Evolutionary conservation across 148 eudicot species (phyloP).

Genomic region (Chenopodium formosanum): DNA sequence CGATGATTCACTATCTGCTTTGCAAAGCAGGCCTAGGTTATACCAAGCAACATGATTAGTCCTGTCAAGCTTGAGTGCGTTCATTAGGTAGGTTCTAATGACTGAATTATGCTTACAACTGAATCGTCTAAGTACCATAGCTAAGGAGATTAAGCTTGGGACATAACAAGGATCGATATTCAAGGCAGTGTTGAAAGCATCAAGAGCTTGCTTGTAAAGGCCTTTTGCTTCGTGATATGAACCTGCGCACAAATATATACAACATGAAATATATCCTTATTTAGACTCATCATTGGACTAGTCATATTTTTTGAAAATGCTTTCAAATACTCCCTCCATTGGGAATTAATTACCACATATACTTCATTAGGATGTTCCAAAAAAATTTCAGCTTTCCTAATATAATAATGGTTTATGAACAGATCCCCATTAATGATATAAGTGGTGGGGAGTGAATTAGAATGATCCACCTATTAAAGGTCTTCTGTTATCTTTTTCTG

Average conservation of each 20-base stretch:
- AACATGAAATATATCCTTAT: neutral
- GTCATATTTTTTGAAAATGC: neutral
- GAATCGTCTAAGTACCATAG: constrained; percentile 45
- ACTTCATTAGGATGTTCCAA: neutral
- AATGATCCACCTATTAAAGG: no score
- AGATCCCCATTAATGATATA: no score
- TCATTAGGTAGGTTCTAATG: constrained; percentile 58
- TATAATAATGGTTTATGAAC: neutral
- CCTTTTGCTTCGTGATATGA: constrained; percentile 69
- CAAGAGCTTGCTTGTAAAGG: constrained; percentile 54
- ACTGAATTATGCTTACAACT: constrained; percentile 36
- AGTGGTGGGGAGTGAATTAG: no score
- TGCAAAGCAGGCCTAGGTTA: constrained; percentile 69
- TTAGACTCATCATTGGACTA: neutral
- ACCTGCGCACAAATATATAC: constrained; percentile 48
- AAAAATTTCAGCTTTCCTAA: neutral
- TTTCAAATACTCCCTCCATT: neutral
- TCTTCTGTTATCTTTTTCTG: neutral
- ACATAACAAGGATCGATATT: constrained; percentile 59
- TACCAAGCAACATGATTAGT: constrained; percentile 73
- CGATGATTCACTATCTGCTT: constrained; percentile 37
- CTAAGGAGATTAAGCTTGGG: constrained; percentile 71
- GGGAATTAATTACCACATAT: neutral
- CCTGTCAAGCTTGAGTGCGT: constrained; percentile 65
- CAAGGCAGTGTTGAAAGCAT: constrained; percentile 56